A percentile compares a stretch with the other conserved stretches of the same genome.
These are phyloP conservation scores for Dothiorella sarmentorum DNA, from an alignment of 2,329 filamentous ascomycete genomes.

Conservation along the genomic window DNA sequence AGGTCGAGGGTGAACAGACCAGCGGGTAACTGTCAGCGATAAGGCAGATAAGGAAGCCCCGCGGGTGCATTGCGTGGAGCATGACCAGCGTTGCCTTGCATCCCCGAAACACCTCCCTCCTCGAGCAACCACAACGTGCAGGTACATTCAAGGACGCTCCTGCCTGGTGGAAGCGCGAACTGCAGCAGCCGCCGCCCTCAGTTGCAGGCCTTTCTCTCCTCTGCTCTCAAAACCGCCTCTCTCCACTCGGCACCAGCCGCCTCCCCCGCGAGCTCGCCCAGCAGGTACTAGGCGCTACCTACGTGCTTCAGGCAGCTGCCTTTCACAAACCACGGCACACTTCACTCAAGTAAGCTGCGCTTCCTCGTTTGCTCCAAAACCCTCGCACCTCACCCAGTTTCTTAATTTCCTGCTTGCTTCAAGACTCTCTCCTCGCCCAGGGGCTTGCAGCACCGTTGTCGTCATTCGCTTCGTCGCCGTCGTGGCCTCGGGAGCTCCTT, in stretches of 20 bases:
- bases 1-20: neutral
- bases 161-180: neutral
- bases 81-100: constrained; percentile 16
- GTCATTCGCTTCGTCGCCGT: constrained; percentile 7
- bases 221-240: neutral
- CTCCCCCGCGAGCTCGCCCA: constrained; percentile 12
- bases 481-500: constrained; percentile 14
- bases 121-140: neutral
- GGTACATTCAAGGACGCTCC: neutral
- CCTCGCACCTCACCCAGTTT: constrained; percentile 3
- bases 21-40: neutral
- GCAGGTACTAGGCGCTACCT: neutral
- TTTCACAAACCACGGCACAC: neutral
- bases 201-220: neutral
- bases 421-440: constrained; percentile 1
- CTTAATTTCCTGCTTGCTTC: constrained; percentile 6
- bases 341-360: constrained; percentile 14
- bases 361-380: neutral
- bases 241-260: constrained; percentile 12
- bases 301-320: constrained; percentile 13
- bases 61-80: constrained; percentile 14
- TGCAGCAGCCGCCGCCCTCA: neutral
- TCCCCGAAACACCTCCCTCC: constrained; percentile 11
- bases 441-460: constrained; percentile 10
- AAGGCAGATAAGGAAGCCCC: constrained; percentile 16